Percentiles rank a stretch among this genome's conserved stretches.
Evolutionary conservation across 2,329 filamentous ascomycete species (phyloP).

Genomic region (Talaromyces marneffei): DNA sequence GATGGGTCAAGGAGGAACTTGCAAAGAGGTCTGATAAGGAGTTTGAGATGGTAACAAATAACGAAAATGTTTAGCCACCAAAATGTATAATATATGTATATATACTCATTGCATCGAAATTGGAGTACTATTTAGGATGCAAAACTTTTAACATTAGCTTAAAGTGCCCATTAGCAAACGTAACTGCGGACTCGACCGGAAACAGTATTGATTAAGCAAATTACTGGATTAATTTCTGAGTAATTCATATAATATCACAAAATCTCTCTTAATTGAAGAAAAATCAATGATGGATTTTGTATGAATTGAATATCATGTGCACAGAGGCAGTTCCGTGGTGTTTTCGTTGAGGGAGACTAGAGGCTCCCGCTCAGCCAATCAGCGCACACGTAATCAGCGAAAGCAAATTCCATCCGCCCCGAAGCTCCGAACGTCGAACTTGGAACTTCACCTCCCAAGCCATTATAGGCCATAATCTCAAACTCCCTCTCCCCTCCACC

Average conservation of each 20-base stretch:
- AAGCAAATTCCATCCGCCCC: constrained; percentile 27
- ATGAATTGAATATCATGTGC: too few species aligned
- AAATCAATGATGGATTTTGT: too few species aligned
- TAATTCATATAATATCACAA: not conserved
- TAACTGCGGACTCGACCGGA: not conserved
- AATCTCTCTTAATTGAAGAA: not conserved
- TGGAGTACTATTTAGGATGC: too few species aligned
- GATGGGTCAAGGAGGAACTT: constrained; percentile 37
- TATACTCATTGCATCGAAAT: too few species aligned
- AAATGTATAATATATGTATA: constrained; percentile 1
- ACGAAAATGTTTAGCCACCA: not conserved
- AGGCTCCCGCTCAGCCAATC: constrained; percentile 28
- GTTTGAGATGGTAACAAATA: constrained; percentile 2
- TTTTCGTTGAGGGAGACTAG: constrained; percentile 26
- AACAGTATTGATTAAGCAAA: not conserved
- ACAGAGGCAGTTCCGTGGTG: constrained; percentile 16
- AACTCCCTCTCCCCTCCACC: constrained; percentile 24
- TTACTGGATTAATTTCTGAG: not conserved
- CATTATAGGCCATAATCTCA: constrained; percentile 22
- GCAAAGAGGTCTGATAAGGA: constrained; percentile 15
- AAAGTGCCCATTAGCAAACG: too few species aligned
- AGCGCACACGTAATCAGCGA: constrained; percentile 18
- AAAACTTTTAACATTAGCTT: too few species aligned
- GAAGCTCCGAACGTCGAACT: constrained; percentile 23
- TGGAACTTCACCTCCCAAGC: constrained; percentile 24